Base-by-base conservation (phyloP, 345 rosid genomes). In the Linum usitatissimum region DNA sequence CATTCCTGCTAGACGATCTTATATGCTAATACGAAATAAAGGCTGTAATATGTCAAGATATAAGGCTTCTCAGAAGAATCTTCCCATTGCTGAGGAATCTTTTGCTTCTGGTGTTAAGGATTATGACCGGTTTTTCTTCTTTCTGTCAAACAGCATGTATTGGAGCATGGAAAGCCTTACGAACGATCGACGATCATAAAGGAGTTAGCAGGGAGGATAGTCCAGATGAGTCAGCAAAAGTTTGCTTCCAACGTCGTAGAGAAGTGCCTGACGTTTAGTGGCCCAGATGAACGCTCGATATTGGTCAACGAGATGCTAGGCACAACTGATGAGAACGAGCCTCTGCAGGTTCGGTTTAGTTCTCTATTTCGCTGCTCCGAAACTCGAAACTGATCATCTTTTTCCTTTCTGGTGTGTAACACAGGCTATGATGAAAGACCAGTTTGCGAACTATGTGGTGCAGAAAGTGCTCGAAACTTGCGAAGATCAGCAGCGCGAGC, bases 391-490 rank as follows among this genome's bases (percentile, higher is more conserved):
- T n/a, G n/a, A n/a, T n/a, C n/a, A n/a, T n/a, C n/a, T n/a, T n/a
- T n/a, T n/a, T n/a, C n/a, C n/a, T n/a, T n/a, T n/a, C n/a, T n/a
- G n/a, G n/a, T n/a, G n/a, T n/a, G n/a, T n/a, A n/a, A n/a, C n/a
- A n/a, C 71, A 88, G 95, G 91, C 87, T 14, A 86, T 88, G 95
- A 85, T 88, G 95, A 88, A 88, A 73, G 95, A 88, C 70, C 95
- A 85, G 71, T 87, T 85, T 79, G 95, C 89, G 3, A 87, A 87
- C 66, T 87, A 87, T 31, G 95, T 87, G 21, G 89, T 87, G 54
- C 95, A 87, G 65, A 87, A 87, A 75, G 91, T 87, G 61, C 77
- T 87, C 38, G 89, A 87, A 77, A 85, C 91, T 38, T 85, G 95
- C 55, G 87, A 85, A 40, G 95, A 85, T 66, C 86, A 81, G 23